Conservation (phyloP, 345 rosid species). For the Camelina laxa region DNA sequence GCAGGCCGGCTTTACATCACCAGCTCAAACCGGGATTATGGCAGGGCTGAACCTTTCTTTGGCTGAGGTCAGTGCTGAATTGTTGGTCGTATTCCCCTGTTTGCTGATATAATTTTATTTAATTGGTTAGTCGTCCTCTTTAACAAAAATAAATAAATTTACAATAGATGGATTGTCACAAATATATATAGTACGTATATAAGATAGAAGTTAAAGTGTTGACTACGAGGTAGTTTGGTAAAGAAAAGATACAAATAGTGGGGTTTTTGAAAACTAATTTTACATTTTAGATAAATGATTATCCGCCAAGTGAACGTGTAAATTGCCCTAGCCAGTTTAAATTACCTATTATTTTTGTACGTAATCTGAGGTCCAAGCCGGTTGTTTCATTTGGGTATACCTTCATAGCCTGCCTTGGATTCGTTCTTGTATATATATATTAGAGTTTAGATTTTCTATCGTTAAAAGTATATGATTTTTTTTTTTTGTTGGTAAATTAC, state of each 20-base stretch:
- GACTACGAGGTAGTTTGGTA: background rate
- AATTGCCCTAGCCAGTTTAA: background rate
- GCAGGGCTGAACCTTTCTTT: constrained; percentile 63
- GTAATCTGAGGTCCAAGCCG: background rate
- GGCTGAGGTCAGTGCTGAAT: constrained; percentile 55
- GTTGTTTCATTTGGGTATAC: background rate
- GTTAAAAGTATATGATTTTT: background rate
- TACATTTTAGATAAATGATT: background rate
- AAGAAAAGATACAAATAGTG: background rate
- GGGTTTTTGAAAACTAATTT: background rate
- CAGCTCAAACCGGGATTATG: constrained; percentile 79
- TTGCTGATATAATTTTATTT: background rate
- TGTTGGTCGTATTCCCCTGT: background rate
- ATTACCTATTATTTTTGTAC: background rate
- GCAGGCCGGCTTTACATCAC: constrained; percentile 88
- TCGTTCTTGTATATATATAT: background rate
- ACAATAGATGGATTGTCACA: background rate
- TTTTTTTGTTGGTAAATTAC: background rate
- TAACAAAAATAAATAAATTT: background rate
- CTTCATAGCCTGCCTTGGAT: background rate
- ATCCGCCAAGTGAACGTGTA: background rate
- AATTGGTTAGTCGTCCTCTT: background rate
- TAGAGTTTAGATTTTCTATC: background rate
- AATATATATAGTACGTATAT: background rate
- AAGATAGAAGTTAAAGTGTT: background rate